Base-by-base conservation (phyloP, 2,329 filamentous ascomycete genomes). In the Neonectria faginata region DNA sequence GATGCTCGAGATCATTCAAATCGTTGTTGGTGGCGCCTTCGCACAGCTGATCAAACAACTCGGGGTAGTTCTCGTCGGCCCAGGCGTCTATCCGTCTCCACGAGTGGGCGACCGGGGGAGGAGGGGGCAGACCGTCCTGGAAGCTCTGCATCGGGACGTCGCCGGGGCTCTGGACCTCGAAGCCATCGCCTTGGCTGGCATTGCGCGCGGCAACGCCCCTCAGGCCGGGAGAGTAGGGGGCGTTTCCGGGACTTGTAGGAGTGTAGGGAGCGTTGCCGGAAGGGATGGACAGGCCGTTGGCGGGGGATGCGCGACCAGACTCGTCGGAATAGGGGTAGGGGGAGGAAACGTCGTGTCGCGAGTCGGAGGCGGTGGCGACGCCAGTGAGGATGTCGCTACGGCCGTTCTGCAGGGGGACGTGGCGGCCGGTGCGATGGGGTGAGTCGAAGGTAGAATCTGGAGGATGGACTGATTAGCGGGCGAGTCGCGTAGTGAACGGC, bases 101-200 rank as follows among this genome's bases (percentile, higher is more conserved):
- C 14, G 95, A 97, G 81, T 97, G 94, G 53, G 84, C 79, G 42
- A 97, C 90, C 7, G 96, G 94, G 2, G 96, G 96, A 8, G 96
- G 89, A 3, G 96, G 96, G 2, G 96, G 94, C 25, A 93, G 86
- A 60, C 96, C 96, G 71, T 97, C 94, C 74, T 91, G 89, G 81
- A 99, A 99, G 67, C 92, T 92, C 81, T 97, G 96, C 93, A 99
- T 96, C 72, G 92, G 95, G 67, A 99, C 97, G 79, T 97, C 95
- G 69, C 92, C 92, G 5, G 88, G 82, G 81, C 83, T 89, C 70
- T 90, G 87, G 63, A 89, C 89, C 76, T 96, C 92, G 73, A 92
- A 89, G 52, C 88, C 87, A 63, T 90, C 87, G 64, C 83, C 83
- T 70, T 89, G 88, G 66, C 85, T 89, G 39, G 88, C 85, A 73